These are phyloP conservation scores for Chrysoporthe deuterocubensis DNA, from an alignment of 2,329 filamentous ascomycete species.

Conservation along the genomic window DNA sequence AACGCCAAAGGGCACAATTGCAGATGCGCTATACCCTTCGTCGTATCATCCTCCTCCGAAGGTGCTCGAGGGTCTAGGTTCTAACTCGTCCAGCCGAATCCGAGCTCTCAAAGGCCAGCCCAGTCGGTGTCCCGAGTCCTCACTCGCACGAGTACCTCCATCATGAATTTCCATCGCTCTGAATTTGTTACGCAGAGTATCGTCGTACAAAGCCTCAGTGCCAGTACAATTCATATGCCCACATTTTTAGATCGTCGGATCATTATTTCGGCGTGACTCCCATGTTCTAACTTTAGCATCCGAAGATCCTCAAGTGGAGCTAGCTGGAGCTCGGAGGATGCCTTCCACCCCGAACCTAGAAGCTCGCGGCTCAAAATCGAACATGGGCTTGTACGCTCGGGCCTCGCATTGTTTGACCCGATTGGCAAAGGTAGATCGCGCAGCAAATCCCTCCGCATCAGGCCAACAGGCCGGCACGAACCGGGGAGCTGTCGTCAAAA, in stretches of 20 bases:
- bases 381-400: conserved; percentile 2
- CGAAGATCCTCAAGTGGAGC: conserved; percentile 3
- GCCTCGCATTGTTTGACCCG: not conserved
- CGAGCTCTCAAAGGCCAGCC: not conserved
- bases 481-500: not conserved
- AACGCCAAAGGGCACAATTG: not conserved
- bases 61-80: not conserved
- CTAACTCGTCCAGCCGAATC: not conserved
- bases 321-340: not conserved
- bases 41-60: not conserved
- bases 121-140: not conserved
- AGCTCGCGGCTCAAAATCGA: not conserved
- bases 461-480: not conserved
- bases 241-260: not conserved
- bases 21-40: not conserved
- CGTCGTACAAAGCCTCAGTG: not conserved
- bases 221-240: not conserved
- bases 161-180: not conserved
- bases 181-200: not conserved
- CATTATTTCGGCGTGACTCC: not conserved
- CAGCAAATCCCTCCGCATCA: conserved; percentile 4
- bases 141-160: not conserved
- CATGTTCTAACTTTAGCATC: conserved; percentile 27
- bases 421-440: not conserved
- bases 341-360: not conserved